A percentile compares a stretch with the other conserved stretches of the same genome.
These are phyloP conservation scores for Pneumocystis jirovecii DNA, from an alignment of 1,139 yeast genomes.

Conservation along the genomic window DNA sequence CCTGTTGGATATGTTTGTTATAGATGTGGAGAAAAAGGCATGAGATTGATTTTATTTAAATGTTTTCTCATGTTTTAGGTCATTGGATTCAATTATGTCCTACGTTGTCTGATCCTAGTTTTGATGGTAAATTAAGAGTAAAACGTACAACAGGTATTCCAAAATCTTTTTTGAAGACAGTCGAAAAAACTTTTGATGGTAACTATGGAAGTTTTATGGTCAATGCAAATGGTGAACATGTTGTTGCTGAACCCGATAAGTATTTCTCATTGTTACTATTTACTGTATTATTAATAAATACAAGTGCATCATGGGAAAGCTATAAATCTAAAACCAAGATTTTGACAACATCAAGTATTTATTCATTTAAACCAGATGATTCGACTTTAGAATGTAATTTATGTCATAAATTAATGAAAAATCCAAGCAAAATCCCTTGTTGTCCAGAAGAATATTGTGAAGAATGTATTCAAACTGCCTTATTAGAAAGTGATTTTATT, in stretches of 20 bases:
- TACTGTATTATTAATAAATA: neutral
- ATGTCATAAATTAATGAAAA: slow-evolving; percentile 44
- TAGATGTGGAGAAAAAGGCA: slow-evolving; percentile 79
- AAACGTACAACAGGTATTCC: slow-evolving; percentile 97
- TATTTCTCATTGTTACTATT: neutral
- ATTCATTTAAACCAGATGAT: slow-evolving; percentile 40
- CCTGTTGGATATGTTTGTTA: slow-evolving; percentile 95
- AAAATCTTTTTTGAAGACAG: slow-evolving; percentile 72
- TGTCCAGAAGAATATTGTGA: slow-evolving; percentile 50
- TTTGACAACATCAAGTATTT: slow-evolving; percentile 32
- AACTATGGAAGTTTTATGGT: slow-evolving; percentile 58
- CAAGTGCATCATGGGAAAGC: slow-evolving; percentile 68
- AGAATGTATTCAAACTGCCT: slow-evolving; percentile 49
- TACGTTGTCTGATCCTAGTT: slow-evolving; percentile 77
- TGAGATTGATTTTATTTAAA: neutral
- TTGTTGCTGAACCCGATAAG: slow-evolving; percentile 83
- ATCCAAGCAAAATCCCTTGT: slow-evolving; percentile 81
- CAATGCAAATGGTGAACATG: slow-evolving; percentile 90
- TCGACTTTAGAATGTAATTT: slow-evolving; percentile 47
- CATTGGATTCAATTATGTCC: slow-evolving; percentile 97
- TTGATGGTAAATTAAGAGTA: slow-evolving; percentile 71
- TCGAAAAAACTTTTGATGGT: slow-evolving; percentile 37
- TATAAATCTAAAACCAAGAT: slow-evolving; percentile 31
- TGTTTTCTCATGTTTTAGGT: slow-evolving; percentile 20
- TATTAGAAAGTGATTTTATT: slow-evolving; percentile 71